Evolutionary conservation across 75 land plant species (phyloP), one percentile per base, ranked within the genome.

Genomic region (Pseudotsuga menziesii): DNA sequence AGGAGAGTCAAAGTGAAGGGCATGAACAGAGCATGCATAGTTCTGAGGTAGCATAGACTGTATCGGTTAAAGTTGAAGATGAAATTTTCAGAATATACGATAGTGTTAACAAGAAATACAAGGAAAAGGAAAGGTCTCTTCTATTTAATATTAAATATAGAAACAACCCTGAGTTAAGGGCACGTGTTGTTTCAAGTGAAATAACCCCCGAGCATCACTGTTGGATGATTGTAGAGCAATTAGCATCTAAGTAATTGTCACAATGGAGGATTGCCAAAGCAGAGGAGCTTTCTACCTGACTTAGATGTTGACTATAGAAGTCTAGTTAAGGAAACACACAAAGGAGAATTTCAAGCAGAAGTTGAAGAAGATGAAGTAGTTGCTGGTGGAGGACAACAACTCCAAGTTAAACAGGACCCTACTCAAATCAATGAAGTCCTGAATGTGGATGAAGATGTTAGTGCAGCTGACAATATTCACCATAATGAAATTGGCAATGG

Each of bases 191-290:
- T 82, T 79, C 91, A 58, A 95, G 98, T 52, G 92, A 88, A 54
- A 95, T 97, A 55, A 56, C 92, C 11, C 99, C 99, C 14, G 89
- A 90, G 61, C 79, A 82, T 20, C 82, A 95, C 2, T 92, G 96
- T 82, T 77, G 86, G 14, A 97, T 97, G 99, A 89, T 82, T 57
- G 94, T 91, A 12, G 99, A 95, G 79, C 96, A 97, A 77, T 89
- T 97, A 72, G 99, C 99, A 77, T 95, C 98, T 55, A 91, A 93
- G 82, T 98, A 97, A 85, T 88, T 97, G 27, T 94, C 98, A 20
- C 78, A 97, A 79, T 97, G 99, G 99, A 84, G 99, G 62, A 86
- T 81, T 52, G 98, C 98, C n/a, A 97, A 97, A 78, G 99, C 98
- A 26, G 92, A 95, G 83, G 99, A 93, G 66, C 82, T 91, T 78